A percentile compares a stretch with the other conserved stretches of the same genome.
Conservation (phyloP, 768 basidiomycete genomes). For the Cystofilobasidium bisporidii region DNA sequence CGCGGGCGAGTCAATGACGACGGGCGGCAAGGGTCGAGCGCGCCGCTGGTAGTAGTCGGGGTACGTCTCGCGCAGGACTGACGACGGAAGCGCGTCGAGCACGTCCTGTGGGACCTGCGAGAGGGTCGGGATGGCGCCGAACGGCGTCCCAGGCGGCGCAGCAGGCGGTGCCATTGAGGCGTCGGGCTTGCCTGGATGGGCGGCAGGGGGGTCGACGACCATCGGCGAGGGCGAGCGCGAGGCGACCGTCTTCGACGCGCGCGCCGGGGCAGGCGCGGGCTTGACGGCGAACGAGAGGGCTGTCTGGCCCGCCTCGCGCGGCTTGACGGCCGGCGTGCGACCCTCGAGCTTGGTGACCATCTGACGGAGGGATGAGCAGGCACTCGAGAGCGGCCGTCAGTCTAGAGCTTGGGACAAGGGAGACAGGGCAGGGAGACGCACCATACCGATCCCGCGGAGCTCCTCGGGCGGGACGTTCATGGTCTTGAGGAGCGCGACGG, state of each 20-base stretch:
- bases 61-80: constrained; percentile 16
- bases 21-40: not conserved
- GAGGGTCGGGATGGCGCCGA: not conserved
- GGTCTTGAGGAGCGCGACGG: constrained; percentile 47
- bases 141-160: not conserved
- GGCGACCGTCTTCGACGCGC: not conserved
- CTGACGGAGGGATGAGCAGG: not conserved
- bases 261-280: not conserved
- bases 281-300: constrained; percentile 3
- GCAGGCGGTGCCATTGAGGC: not conserved
- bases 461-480: constrained; percentile 2
- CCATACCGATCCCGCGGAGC: constrained; percentile 21
- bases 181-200: too few species aligned
- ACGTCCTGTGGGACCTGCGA: constrained; percentile 18
- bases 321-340: not conserved
- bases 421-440: not conserved
- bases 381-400: not conserved
- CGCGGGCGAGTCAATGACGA: not conserved
- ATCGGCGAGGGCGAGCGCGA: not conserved
- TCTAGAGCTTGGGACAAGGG: not conserved
- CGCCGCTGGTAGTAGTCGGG: constrained; percentile 5
- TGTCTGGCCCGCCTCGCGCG: constrained; percentile 17
- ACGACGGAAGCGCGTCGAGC: constrained; percentile 12
- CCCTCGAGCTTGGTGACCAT: constrained; percentile 26
- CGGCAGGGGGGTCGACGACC: not conserved